Percentiles rank a stretch among this genome's conserved stretches.
phyloP scores from a whole-genome alignment of 805 yeast genomes.

The Hanseniaspora vineae region DNA sequence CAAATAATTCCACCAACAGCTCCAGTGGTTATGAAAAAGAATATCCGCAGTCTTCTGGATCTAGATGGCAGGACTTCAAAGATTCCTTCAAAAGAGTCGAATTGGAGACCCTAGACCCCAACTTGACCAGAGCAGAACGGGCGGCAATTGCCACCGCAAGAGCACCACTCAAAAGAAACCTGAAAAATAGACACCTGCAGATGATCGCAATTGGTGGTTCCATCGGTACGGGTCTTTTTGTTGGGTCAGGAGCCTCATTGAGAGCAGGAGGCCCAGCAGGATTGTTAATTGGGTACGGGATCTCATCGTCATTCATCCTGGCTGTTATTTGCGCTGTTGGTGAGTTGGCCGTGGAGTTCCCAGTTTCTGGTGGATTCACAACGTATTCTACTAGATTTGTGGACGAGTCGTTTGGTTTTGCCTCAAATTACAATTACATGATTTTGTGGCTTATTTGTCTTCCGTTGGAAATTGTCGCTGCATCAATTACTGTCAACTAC shows the following conservation, averaged over 20 bases:
- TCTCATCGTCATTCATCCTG: conserved; percentile 44
- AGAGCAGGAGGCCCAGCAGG: conserved; percentile 59
- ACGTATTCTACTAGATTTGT: conserved; percentile 47
- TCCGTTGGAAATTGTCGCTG: conserved; percentile 41
- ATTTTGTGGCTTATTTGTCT: conserved; percentile 39
- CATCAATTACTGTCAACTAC: conserved; percentile 38
- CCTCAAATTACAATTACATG: conserved; percentile 45
- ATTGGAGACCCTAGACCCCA: conserved; percentile 26
- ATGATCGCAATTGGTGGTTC: conserved; percentile 64
- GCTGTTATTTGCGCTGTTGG: conserved; percentile 49
- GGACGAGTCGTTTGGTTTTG: conserved; percentile 51
- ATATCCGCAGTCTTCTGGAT: conserved; percentile 29
- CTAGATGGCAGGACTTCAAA: conserved; percentile 29
- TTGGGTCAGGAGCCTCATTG: conserved; percentile 55
- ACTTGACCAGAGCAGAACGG: conserved; percentile 31
- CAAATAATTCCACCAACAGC: too few relatives aligned
- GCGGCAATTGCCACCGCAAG: conserved; percentile 33
- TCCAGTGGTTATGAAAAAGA: too few relatives aligned
- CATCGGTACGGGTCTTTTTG: conserved; percentile 65
- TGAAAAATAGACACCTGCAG: conserved; percentile 44
- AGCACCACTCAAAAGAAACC: conserved; percentile 42
- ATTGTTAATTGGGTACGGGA: conserved; percentile 38
- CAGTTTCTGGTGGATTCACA: conserved; percentile 51
- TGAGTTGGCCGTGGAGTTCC: conserved; percentile 47
- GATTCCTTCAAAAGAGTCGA: conserved; percentile 36